Conservation (phyloP, 2,329 filamentous ascomycete genomes). For the Domatiomyces globalis region DNA sequence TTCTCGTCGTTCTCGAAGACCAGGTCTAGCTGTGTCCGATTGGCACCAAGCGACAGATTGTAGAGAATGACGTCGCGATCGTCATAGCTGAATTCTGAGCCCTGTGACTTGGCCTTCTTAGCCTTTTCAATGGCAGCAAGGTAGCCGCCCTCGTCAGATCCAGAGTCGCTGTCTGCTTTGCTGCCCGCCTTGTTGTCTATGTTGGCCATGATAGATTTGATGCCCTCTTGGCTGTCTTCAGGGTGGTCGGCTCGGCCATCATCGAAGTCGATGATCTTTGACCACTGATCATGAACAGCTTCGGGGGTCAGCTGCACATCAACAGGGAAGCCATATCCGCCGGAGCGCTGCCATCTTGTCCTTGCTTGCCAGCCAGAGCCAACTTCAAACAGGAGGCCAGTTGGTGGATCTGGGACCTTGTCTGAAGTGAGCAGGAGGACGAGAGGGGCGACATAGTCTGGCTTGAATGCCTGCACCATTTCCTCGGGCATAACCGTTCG, state of each 20-base stretch:
- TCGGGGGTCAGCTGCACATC: conserved; percentile 74
- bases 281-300: conserved; percentile 61
- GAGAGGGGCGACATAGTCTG: conserved; percentile 89
- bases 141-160: conserved; percentile 38
- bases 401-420: conserved; percentile 68
- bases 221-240: conserved; percentile 57
- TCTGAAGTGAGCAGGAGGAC: conserved; percentile 79
- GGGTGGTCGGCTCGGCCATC: conserved; percentile 79
- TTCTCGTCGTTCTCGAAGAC: conserved; percentile 83
- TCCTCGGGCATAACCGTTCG: conserved; percentile 89
- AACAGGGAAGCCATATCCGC: conserved; percentile 80
- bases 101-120: conserved; percentile 55
- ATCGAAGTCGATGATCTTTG: conserved; percentile 72
- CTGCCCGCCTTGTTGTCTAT: conserved; percentile 60
- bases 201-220: conserved; percentile 73
- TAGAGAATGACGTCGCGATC: conserved; percentile 88
- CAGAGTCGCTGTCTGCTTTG: conserved; percentile 29
- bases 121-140: conserved; percentile 63
- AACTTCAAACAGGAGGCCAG: conserved; percentile 82
- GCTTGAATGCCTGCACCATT: conserved; percentile 97
- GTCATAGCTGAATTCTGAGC: conserved; percentile 66
- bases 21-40: conserved; percentile 71
- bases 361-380: conserved; percentile 85
- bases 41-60: conserved; percentile 86
- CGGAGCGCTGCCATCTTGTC: conserved; percentile 88